Conservation (phyloP, 768 basidiomycete genomes). For the Coprinopsis sp. region DNA sequence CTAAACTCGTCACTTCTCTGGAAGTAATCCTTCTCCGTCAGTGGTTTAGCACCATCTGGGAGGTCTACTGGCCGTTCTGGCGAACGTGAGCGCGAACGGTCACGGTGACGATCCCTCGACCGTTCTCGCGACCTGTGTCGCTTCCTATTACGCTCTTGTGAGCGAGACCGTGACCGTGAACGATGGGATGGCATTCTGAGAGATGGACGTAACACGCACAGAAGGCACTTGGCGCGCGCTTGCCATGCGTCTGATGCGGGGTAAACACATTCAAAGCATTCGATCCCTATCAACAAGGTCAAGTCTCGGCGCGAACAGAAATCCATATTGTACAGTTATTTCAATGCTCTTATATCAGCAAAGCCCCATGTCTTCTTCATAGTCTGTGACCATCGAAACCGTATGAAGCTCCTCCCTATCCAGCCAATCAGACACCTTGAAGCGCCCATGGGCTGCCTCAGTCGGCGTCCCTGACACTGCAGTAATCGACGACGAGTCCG, state of each 20-base stretch:
- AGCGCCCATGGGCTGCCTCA: not conserved
- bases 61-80: conserved; percentile 41
- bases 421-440: not conserved
- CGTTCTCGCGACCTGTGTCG: conserved; percentile 19
- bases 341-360: too few relatives aligned
- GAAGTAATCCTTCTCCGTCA: conserved; percentile 86
- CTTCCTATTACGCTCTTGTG: not conserved
- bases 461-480: not conserved
- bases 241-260: too few relatives aligned
- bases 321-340: too few relatives aligned
- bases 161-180: conserved; percentile 26
- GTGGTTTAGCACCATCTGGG: conserved; percentile 53
- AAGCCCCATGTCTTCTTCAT: not conserved
- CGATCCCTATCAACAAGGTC: too few relatives aligned
- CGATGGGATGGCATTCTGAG: conserved; percentile 34
- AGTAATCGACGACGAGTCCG: not conserved
- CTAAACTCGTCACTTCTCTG: conserved; percentile 84
- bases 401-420: not conserved
- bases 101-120: conserved; percentile 26
- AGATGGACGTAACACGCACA: too few relatives aligned
- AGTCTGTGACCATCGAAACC: not conserved
- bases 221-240: too few relatives aligned
- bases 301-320: too few relatives aligned
- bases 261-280: too few relatives aligned
- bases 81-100: conserved; percentile 39